phyloP scores from a whole-genome alignment of 1,284 basidiomycete species.

The Ganoderma sp. region DNA sequence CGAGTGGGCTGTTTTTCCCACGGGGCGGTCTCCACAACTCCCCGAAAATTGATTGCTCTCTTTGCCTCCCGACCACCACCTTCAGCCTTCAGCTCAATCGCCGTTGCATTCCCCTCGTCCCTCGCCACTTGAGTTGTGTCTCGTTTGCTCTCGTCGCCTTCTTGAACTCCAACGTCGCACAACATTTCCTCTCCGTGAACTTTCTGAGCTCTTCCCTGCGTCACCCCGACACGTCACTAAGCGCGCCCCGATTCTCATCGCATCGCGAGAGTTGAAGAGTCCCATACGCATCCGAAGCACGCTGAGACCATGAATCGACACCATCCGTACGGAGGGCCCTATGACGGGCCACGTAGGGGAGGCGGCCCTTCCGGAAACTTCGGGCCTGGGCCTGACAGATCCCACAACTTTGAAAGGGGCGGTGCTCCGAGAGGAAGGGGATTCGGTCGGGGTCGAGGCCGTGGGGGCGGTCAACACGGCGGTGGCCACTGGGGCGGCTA shows the following conservation, averaged over 20 bases:
- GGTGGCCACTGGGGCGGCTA: slow-evolving; percentile 54
- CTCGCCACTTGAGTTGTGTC: slow-evolving; percentile 31
- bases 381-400: slow-evolving; percentile 77
- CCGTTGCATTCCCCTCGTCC: slow-evolving; percentile 25
- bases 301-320: slow-evolving; percentile 75
- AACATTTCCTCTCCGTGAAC: slow-evolving; percentile 15
- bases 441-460: slow-evolving; percentile 62
- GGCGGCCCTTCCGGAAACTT: slow-evolving; percentile 67
- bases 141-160: slow-evolving; percentile 19
- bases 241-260: slow-evolving; percentile 23
- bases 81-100: slow-evolving; percentile 28
- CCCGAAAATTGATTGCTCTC: slow-evolving; percentile 30
- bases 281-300: slow-evolving; percentile 23
- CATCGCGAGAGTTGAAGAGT: slow-evolving; percentile 24
- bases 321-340: slow-evolving; percentile 79
- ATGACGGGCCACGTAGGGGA: slow-evolving; percentile 70
- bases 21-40: slow-evolving; percentile 27
- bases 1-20: slow-evolving; percentile 25
- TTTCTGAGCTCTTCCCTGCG: slow-evolving; percentile 20
- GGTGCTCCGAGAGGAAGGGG: slow-evolving; percentile 68
- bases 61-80: slow-evolving; percentile 33
- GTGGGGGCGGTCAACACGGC: slow-evolving; percentile 33
- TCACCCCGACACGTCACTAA: slow-evolving; percentile 33
- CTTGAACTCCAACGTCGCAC: slow-evolving; percentile 13
- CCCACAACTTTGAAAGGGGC: slow-evolving; percentile 67